These are phyloP conservation scores for Russula brevipes DNA, from an alignment of 768 basidiomycete genomes.

Conservation along the genomic window DNA sequence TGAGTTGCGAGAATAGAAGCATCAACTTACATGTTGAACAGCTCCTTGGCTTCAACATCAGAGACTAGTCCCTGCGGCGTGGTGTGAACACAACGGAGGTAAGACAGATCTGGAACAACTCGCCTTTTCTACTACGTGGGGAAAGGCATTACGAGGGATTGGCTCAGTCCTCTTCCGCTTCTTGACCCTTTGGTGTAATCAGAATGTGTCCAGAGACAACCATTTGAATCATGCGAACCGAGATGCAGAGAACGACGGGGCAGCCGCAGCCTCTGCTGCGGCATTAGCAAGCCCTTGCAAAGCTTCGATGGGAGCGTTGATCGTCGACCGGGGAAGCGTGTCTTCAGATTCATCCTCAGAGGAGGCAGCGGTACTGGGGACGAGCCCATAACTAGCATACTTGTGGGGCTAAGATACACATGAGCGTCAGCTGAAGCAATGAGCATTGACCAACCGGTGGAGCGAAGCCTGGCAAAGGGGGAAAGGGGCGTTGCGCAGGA, in stretches of 20 bases:
- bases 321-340: slow-evolving; percentile 71
- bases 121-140: slow-evolving; percentile 85
- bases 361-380: slow-evolving; percentile 75
- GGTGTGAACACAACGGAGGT: not conserved
- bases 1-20: slow-evolving; percentile 6
- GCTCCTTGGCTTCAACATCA: slow-evolving; percentile 81
- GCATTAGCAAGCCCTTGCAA: slow-evolving; percentile 92
- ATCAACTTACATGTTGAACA: slow-evolving; percentile 76
- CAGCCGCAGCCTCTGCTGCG: slow-evolving; percentile 88
- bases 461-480: slow-evolving; percentile 86
- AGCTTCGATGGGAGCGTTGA: slow-evolving; percentile 92
- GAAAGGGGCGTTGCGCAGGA: slow-evolving; percentile 47
- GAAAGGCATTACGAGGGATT: slow-evolving; percentile 79
- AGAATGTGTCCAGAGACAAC: not conserved
- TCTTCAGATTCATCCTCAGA: slow-evolving; percentile 93
- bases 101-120: slow-evolving; percentile 1
- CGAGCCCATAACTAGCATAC: slow-evolving; percentile 86
- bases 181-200: slow-evolving; percentile 49
- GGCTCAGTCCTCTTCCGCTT: slow-evolving; percentile 83
- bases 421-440: slow-evolving; percentile 18
- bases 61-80: slow-evolving; percentile 67
- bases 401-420: slow-evolving; percentile 63
- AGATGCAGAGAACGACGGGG: slow-evolving; percentile 57
- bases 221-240: slow-evolving; percentile 38
- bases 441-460: slow-evolving; percentile 59